These are phyloP conservation scores for Themeda triandra DNA, from an alignment of 176 grass and related monocot species.

Conservation along the genomic window DNA sequence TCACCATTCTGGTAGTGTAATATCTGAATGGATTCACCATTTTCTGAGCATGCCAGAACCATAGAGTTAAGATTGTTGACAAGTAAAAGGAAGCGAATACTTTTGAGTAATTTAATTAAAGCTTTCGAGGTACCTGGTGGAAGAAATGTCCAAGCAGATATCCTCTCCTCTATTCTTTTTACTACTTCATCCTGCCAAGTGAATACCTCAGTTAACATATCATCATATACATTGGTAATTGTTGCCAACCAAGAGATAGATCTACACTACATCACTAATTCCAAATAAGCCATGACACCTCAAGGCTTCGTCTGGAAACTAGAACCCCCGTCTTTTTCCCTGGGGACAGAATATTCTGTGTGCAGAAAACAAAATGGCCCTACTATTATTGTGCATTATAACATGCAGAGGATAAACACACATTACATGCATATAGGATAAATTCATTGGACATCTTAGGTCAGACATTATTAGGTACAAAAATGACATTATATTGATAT, in stretches of 20 bases:
- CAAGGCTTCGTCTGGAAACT: not conserved
- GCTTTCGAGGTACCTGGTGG: slow-evolving; percentile 50
- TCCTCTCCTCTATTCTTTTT: slow-evolving; percentile 66
- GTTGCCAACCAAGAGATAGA: not conserved
- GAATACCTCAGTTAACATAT: slow-evolving; percentile 16
- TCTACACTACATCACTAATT: not conserved
- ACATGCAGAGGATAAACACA: not conserved
- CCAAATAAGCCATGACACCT: not conserved
- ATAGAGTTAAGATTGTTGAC: slow-evolving; percentile 14
- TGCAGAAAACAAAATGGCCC: not conserved
- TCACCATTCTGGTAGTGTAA: slow-evolving; percentile 78
- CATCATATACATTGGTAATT: not conserved
- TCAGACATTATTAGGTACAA: not conserved
- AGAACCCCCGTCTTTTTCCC: not conserved
- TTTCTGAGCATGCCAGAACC: slow-evolving; percentile 45
- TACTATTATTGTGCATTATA: not conserved
- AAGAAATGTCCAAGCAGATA: slow-evolving; percentile 86
- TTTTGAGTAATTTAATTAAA: not conserved
- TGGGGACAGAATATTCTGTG: not conserved
- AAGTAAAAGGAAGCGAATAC: not conserved
- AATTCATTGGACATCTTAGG: not conserved
- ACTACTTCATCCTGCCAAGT: slow-evolving; percentile 76
- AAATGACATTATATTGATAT: not conserved
- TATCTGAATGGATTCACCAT: slow-evolving; percentile 85
- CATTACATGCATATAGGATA: not conserved